These are phyloP conservation scores for Colletotrichum lindemuthianum DNA, from an alignment of 2,329 filamentous ascomycete genomes.

Conservation along the genomic window DNA sequence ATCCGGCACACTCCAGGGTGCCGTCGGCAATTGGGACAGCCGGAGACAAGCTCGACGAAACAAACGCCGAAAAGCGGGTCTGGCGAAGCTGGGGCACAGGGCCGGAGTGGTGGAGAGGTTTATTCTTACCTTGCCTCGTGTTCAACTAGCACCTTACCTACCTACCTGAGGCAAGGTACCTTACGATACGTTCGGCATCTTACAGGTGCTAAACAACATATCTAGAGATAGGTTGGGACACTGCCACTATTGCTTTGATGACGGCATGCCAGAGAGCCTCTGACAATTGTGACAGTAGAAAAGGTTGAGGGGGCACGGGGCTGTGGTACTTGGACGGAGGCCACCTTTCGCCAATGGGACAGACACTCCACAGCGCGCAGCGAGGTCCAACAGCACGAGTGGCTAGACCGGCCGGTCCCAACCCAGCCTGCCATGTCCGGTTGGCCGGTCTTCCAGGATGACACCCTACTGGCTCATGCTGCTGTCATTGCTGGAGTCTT, in stretches of 20 bases:
- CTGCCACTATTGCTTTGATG: no score
- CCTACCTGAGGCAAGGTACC: no score
- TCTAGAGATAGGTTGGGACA: no score
- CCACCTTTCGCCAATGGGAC: no score
- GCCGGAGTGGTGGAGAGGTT: slow-evolving; percentile 22
- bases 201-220: no score
- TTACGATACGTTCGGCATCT: no score
- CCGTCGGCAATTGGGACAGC: neutral
- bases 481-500: neutral
- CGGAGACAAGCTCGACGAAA: slow-evolving; percentile 21
- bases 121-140: slow-evolving; percentile 1
- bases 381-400: slow-evolving; percentile 14
- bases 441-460: slow-evolving; percentile 15
- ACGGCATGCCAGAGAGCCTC: no score
- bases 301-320: no score
- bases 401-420: slow-evolving; percentile 12
- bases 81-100: neutral
- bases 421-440: slow-evolving; percentile 29
- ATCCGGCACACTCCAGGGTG: no score
- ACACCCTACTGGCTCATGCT: slow-evolving; percentile 29
- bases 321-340: no score
- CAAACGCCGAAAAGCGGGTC: slow-evolving; percentile 17
- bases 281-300: no score
- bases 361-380: slow-evolving; percentile 25
- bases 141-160: no score